These are phyloP conservation scores for Entonaema liquescens DNA, from an alignment of 495 filamentous ascomycete genomes.

Conservation along the genomic window DNA sequence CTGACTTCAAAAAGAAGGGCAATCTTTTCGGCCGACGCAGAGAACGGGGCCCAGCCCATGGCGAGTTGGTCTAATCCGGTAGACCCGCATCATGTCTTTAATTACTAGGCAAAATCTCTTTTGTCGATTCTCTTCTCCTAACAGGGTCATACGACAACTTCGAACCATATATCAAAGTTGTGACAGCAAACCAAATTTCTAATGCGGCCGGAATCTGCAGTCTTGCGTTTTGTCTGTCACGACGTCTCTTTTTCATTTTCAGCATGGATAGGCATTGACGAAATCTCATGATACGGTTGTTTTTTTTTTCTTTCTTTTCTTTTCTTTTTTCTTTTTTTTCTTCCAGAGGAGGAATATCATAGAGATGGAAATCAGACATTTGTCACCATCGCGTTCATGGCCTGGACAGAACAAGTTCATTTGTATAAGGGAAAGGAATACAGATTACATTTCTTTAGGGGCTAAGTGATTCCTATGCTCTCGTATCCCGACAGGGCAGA, in stretches of 20 bases:
- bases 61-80: slow-evolving; percentile 41
- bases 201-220: slow-evolving; percentile 32
- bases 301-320: slow-evolving; percentile 19
- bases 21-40: slow-evolving; percentile 51
- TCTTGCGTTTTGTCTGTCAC: slow-evolving; percentile 2
- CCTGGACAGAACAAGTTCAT: slow-evolving; percentile 26
- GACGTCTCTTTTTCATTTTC: slow-evolving; percentile 13
- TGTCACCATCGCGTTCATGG: slow-evolving; percentile 3
- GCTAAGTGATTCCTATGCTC: not conserved
- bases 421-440: slow-evolving; percentile 21
- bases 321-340: slow-evolving; percentile 16
- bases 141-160: slow-evolving; percentile 2
- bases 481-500: slow-evolving; percentile 1
- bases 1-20: slow-evolving; percentile 49
- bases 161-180: not conserved
- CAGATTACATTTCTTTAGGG: slow-evolving; percentile 12
- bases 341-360: slow-evolving; percentile 35
- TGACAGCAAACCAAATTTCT: slow-evolving; percentile 2
- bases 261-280: slow-evolving; percentile 37
- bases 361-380: slow-evolving; percentile 15
- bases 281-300: slow-evolving; percentile 31
- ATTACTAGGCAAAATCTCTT: slow-evolving; percentile 10
- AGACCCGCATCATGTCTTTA: slow-evolving; percentile 28
- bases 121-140: slow-evolving; percentile 8
- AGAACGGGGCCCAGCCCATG: slow-evolving; percentile 44